A percentile compares a stretch with the other conserved stretches of the same genome.
phyloP scores from a whole-genome alignment of 2,329 filamentous ascomycete species.

The Camptophora hylomeconis region DNA sequence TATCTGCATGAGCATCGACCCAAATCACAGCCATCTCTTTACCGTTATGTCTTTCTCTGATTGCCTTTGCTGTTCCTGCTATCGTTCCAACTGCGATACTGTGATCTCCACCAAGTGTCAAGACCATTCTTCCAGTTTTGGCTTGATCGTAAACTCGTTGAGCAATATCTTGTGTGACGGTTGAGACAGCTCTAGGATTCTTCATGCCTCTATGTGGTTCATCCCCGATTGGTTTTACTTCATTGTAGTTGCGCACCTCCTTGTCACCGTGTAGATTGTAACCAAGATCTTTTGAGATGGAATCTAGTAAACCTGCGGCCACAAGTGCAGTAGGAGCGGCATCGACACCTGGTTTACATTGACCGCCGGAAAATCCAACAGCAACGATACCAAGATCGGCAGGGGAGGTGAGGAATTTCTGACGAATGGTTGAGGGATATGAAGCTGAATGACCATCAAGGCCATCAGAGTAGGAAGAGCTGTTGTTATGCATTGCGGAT shows the following conservation, averaged over 20 bases:
- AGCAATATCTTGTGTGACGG: slow-evolving; percentile 68
- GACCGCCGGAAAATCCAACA: slow-evolving; percentile 91
- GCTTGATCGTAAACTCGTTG: slow-evolving; percentile 82
- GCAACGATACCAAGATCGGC: slow-evolving; percentile 82
- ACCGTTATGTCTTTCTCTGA: slow-evolving; percentile 56
- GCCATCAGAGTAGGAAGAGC: no score
- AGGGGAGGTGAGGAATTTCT: slow-evolving; percentile 67
- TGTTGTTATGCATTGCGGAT: no score
- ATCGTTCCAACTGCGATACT: slow-evolving; percentile 92
- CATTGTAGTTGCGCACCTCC: slow-evolving; percentile 66
- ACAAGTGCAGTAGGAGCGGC: slow-evolving; percentile 82
- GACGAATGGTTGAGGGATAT: slow-evolving; percentile 43
- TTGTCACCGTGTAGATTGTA: slow-evolving; percentile 80
- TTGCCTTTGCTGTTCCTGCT: slow-evolving; percentile 72
- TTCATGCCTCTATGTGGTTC: slow-evolving; percentile 70
- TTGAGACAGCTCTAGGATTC: slow-evolving; percentile 73
- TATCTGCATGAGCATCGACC: slow-evolving; percentile 96
- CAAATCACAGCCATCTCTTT: slow-evolving; percentile 84
- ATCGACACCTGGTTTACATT: slow-evolving; percentile 87
- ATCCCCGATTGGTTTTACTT: slow-evolving; percentile 34
- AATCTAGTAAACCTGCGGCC: slow-evolving; percentile 69
- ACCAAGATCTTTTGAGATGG: slow-evolving; percentile 72
- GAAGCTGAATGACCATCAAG: no score
- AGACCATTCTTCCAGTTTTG: slow-evolving; percentile 66
- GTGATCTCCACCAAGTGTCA: slow-evolving; percentile 93